Evolutionary conservation across 164 flowering plant genomes (phyloP).

Genomic region (Protea cynaroides): DNA sequence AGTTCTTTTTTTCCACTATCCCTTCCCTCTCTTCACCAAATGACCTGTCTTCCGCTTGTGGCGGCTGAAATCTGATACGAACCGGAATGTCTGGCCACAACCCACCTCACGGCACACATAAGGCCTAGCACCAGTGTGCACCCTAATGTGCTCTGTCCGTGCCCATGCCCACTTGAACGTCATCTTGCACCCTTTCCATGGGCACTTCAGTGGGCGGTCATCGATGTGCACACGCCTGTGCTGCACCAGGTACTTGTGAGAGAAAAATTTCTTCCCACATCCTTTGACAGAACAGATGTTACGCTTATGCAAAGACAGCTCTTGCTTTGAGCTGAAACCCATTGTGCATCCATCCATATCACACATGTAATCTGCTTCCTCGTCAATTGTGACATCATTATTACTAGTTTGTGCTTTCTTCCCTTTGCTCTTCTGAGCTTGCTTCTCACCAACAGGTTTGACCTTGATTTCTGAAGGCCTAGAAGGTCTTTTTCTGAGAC

Average conservation of each 20-base stretch:
- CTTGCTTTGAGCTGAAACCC: conserved; percentile 75
- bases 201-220: conserved; percentile 91
- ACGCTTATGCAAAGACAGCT: conserved; percentile 61
- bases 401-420: conserved; percentile 23
- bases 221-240: conserved; percentile 90
- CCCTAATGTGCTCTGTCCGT: conserved; percentile 92
- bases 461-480: conserved; percentile 21
- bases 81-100: conserved; percentile 95
- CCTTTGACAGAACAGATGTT: conserved; percentile 87
- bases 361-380: conserved; percentile 56
- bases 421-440: conserved; percentile 23
- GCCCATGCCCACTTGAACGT: conserved; percentile 99
- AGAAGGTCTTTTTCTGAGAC: conserved; percentile 55
- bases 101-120: conserved; percentile 74
- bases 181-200: conserved; percentile 99
- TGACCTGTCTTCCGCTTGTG: conserved; percentile 99
- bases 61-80: conserved; percentile 97
- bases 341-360: conserved; percentile 87
- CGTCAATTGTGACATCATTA: conserved; percentile 23
- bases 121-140: conserved; percentile 98
- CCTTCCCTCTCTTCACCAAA: conserved; percentile 26
- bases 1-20: conserved; percentile 23
- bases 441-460: conserved; percentile 35
- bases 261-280: conserved; percentile 94
- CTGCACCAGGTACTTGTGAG: conserved; percentile 94